Evolutionary conservation across 805 yeast genomes (phyloP).

Genomic region (Sugiyamaella smithiae): DNA sequence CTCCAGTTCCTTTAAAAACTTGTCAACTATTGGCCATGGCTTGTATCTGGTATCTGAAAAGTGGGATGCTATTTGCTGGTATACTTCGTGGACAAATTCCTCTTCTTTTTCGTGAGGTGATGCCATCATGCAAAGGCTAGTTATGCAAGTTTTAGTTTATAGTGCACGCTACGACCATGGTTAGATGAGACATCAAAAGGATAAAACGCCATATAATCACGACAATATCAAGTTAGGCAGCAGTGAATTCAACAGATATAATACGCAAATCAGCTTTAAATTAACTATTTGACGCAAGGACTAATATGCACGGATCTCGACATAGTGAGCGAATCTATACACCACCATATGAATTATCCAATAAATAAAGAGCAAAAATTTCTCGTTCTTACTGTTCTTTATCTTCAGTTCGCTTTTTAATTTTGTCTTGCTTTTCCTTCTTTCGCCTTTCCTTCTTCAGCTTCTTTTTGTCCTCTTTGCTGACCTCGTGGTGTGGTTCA

Average conservation of each 20-base stretch:
- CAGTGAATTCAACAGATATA: too few species aligned
- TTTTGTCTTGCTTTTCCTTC: slow-evolving; percentile 21
- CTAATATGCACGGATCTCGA: too few species aligned
- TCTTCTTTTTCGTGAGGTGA: slow-evolving; percentile 52
- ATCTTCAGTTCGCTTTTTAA: too few species aligned
- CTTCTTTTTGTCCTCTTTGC: slow-evolving; percentile 25
- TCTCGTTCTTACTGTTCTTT: too few species aligned
- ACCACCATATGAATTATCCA: too few species aligned
- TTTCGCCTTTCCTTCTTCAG: slow-evolving; percentile 28
- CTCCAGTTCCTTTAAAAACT: slow-evolving; percentile 50
- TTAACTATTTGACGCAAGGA: too few species aligned
- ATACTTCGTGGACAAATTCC: slow-evolving; percentile 83
- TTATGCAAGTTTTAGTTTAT: too few species aligned
- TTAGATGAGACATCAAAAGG: neutral
- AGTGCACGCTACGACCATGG: neutral
- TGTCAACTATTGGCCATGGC: slow-evolving; percentile 95
- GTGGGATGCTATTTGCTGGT: slow-evolving; percentile 88
- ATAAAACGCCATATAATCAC: too few species aligned
- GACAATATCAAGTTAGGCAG: too few species aligned
- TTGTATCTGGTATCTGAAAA: slow-evolving; percentile 90
- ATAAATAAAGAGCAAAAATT: neutral
- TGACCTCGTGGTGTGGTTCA: neutral
- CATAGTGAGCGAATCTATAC: too few species aligned
- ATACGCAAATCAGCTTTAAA: too few species aligned
- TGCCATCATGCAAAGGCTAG: neutral